A percentile compares a stretch with the other conserved stretches of the same genome.
These are phyloP conservation scores for Acer yangbiense DNA, from an alignment of 345 rosid genomes.

Conservation along the genomic window DNA sequence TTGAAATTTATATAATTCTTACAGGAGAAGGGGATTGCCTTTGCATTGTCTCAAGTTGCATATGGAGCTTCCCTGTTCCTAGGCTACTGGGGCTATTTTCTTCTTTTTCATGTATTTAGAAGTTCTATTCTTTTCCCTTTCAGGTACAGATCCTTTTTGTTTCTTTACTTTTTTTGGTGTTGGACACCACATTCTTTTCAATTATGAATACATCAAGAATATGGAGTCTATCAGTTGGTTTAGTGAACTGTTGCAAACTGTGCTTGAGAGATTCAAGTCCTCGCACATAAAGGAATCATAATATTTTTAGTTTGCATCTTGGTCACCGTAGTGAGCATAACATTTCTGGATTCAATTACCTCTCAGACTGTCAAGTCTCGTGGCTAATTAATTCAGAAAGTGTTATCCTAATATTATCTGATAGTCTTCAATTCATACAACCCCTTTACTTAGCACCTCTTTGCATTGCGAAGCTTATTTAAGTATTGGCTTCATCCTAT, in stretches of 20 bases:
- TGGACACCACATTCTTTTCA: slow-evolving; percentile 13
- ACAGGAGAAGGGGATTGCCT: slow-evolving; percentile 71
- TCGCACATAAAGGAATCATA: background rate
- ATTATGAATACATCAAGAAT: background rate
- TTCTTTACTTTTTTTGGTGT: background rate
- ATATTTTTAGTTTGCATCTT: background rate
- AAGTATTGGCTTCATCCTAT: background rate
- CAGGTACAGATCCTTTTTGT: slow-evolving; percentile 52
- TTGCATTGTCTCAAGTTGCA: slow-evolving; percentile 79
- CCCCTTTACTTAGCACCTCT: too few species aligned
- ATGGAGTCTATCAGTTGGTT: background rate
- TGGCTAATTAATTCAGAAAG: background rate
- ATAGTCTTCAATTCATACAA: too few species aligned
- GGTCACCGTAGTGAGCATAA: background rate
- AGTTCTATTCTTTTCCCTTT: slow-evolving; percentile 71
- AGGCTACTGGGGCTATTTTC: slow-evolving; percentile 92
- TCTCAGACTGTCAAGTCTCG: background rate
- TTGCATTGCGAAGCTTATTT: background rate
- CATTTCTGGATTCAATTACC: background rate
- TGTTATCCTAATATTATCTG: too few species aligned
- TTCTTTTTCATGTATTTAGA: slow-evolving; percentile 46
- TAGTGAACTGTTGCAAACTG: background rate
- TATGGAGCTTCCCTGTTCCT: slow-evolving; percentile 73
- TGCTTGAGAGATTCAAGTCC: background rate
- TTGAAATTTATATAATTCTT: slow-evolving; percentile 8